Evolutionary conservation across 2,329 filamentous ascomycete species (phyloP), one percentile per base, ranked within the genome.

Genomic region (Fusarium albidum): DNA sequence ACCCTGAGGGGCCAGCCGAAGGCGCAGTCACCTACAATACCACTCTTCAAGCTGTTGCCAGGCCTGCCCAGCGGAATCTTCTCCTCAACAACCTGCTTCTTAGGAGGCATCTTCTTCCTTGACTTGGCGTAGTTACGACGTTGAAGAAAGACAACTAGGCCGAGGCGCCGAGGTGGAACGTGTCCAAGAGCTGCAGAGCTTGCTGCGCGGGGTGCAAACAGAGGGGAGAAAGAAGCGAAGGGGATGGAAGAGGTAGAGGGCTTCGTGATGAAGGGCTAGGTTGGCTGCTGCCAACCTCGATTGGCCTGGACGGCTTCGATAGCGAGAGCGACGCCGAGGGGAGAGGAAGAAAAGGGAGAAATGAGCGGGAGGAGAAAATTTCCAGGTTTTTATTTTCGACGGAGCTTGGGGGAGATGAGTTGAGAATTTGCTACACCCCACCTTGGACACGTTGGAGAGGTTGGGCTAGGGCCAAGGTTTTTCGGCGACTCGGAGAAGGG

Each of bases 11-110:
- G 21, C 14, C 21, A 29, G 42, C 32, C 39, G 26, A 21, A 15
- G 42, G 38, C 50, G 48, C 42, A 21, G 41, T 56, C 37, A 52
- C 86, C 78, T 83, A 96, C 95, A 87, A 99, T 99, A 81, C 95
- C 96, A 82, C 92, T 97, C 87, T 98, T 99, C 78, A 99, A 78
- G 80, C 87, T 98, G 85, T 99, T 99, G 73, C 95, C 95, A 65
- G 95, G 95, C 74, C 95, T 85, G 77, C 95, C 95, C 77, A 99
- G 84, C 68, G 95, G 88, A 77, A 98, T 84, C 88, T 98, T 98
- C 84, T 98, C 91, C 84, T 97, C 90, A 70, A 91, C 87, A 69
- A 87, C 88, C 47, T 79, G 81, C 81, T 98, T 98, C 85, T 99
- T 99, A 75, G 95, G 95, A 79, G 92, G 83, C 95, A 99, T 99